Percentiles rank a stretch among this genome's conserved stretches.
Evolutionary conservation across 2,329 filamentous ascomycete species (phyloP).

Genomic region (Bimuria novae-zelandiae): DNA sequence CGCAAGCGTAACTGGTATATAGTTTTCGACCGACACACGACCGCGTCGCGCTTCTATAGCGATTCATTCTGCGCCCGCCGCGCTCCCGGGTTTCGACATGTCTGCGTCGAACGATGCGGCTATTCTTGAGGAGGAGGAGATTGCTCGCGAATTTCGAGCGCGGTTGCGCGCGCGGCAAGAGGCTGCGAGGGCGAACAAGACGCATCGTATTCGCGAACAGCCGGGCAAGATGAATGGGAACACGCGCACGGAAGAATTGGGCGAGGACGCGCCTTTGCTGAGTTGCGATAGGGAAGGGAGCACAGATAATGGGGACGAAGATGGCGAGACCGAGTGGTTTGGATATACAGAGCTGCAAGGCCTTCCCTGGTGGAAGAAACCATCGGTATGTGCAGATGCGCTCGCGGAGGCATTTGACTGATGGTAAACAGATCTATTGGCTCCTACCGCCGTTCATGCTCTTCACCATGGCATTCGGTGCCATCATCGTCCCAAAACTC

Average conservation of each 20-base stretch:
- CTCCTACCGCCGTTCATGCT: constrained; percentile 69
- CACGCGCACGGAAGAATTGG: constrained; percentile 18
- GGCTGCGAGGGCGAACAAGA: constrained; percentile 13
- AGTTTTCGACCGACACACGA: not conserved
- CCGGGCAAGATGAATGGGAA: constrained; percentile 20
- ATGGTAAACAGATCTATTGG: constrained; percentile 11
- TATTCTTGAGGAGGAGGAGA: constrained; percentile 36
- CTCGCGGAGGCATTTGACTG: not conserved
- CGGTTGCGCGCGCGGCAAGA: constrained; percentile 17
- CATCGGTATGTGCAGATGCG: constrained; percentile 50
- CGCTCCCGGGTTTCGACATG: constrained; percentile 16
- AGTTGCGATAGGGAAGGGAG: constrained; percentile 19
- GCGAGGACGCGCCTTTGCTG: constrained; percentile 38
- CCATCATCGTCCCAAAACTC: constrained; percentile 81
- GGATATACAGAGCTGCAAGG: constrained; percentile 46
- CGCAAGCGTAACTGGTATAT: not conserved
- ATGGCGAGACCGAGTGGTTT: constrained; percentile 34
- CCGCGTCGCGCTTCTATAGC: not conserved
- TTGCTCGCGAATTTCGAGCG: constrained; percentile 28
- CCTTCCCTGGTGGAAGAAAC: constrained; percentile 55
- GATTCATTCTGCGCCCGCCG: not conserved
- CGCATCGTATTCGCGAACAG: constrained; percentile 10
- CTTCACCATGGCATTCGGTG: constrained; percentile 85
- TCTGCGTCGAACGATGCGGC: constrained; percentile 31
- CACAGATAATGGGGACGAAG: constrained; percentile 12